These are phyloP conservation scores for Sodiomyces alkalinus DNA, from an alignment of 2,329 filamentous ascomycete species.

Conservation along the genomic window DNA sequence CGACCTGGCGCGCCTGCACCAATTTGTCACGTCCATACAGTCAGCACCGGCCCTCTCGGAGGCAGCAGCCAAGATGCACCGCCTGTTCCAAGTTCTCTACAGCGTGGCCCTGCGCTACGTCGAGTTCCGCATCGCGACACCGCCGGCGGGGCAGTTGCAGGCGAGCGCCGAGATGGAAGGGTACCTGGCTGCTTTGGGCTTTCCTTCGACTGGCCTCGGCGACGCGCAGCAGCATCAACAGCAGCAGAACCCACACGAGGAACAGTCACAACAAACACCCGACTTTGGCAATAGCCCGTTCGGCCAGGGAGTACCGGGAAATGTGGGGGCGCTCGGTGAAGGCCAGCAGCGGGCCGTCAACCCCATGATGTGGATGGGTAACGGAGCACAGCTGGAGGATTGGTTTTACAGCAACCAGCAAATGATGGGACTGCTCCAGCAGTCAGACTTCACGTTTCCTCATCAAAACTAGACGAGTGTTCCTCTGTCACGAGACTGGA, in stretches of 20 bases:
- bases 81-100: conserved; percentile 41
- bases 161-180: conserved; percentile 26
- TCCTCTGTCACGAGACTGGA: no score
- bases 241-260: conserved; percentile 9
- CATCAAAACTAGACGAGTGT: no score
- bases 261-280: conserved; percentile 2
- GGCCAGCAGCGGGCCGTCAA: conserved; percentile 9
- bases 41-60: conserved; percentile 27
- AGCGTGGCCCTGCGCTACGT: conserved; percentile 43
- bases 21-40: conserved; percentile 34
- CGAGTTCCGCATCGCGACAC: conserved; percentile 27
- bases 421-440: conserved; percentile 20
- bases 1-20: conserved; percentile 30
- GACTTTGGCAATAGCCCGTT: neutral
- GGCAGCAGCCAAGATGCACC: conserved; percentile 37
- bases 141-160: conserved; percentile 16
- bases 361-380: conserved; percentile 20
- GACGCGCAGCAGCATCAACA: conserved; percentile 5
- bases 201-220: conserved; percentile 12
- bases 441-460: conserved; percentile 6
- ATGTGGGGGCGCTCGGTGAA: conserved; percentile 1
- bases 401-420: conserved; percentile 23
- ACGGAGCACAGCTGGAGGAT: conserved; percentile 19
- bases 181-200: conserved; percentile 35
- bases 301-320: no score